Conservation (phyloP, 1,284 basidiomycete species). For the Cutaneotrichosporon sp. region DNA sequence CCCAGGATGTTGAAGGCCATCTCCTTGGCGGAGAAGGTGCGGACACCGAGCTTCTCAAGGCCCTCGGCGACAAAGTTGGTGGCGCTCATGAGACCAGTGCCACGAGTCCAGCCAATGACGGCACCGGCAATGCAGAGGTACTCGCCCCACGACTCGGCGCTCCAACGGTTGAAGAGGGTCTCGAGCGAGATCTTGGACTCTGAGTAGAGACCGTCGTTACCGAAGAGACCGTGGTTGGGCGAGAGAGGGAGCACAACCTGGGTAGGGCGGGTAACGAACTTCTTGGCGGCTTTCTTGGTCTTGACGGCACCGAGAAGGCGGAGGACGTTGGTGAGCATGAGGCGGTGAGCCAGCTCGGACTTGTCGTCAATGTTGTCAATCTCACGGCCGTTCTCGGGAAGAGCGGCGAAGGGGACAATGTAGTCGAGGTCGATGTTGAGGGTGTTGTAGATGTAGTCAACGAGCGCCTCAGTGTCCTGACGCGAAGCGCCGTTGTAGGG, state of each 20-base stretch:
- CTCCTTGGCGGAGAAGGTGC: constrained; percentile 98
- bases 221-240: constrained; percentile 96
- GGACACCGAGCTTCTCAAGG: constrained; percentile 87
- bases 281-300: constrained; percentile 92
- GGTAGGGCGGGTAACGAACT: constrained; percentile 95
- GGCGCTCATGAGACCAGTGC: constrained; percentile 95
- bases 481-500: constrained; percentile 96
- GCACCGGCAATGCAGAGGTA: constrained; percentile 97
- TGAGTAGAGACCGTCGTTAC: constrained; percentile 95
- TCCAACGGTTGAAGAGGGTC: constrained; percentile 97
- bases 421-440: constrained; percentile 96
- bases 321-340: constrained; percentile 90
- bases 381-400: constrained; percentile 97
- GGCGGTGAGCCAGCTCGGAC: constrained; percentile 95
- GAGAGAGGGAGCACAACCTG: constrained; percentile 96
- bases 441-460: constrained; percentile 96
- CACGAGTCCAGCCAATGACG: constrained; percentile 97
- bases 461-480: constrained; percentile 93
- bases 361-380: constrained; percentile 96
- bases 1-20: constrained; percentile 99
- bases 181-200: constrained; percentile 98
- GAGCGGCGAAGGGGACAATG: constrained; percentile 95
- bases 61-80: constrained; percentile 94
- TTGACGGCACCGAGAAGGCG: constrained; percentile 96
- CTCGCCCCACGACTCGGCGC: constrained; percentile 98